Evolutionary conservation across 208 protist species (phyloP).

Genomic region (Trypanosoma brucei): DNA sequence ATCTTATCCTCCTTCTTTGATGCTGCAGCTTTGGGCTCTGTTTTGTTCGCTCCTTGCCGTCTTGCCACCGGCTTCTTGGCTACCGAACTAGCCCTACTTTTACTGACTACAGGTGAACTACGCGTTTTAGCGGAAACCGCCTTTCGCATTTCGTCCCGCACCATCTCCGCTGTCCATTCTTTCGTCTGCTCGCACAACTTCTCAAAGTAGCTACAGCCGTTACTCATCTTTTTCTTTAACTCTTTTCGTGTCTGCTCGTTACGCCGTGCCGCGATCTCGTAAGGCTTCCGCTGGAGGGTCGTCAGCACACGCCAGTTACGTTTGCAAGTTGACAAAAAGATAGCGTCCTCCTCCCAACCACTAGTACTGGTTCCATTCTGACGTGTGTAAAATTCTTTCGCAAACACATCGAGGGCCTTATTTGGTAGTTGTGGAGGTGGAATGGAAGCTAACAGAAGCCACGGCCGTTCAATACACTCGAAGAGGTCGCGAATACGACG

Average conservation of each 20-base stretch:
- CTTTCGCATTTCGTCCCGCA: slow-evolving; percentile 17
- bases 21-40: background rate
- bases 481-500: slow-evolving; percentile 58
- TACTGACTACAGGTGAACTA: too few species aligned
- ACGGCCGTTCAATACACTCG: slow-evolving; percentile 65
- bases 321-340: slow-evolving; percentile 54
- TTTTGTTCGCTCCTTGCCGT: background rate
- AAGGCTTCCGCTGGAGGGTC: slow-evolving; percentile 36
- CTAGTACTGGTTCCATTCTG: slow-evolving; percentile 10
- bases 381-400: slow-evolving; percentile 53
- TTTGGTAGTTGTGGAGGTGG: slow-evolving; percentile 51
- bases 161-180: slow-evolving; percentile 67
- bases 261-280: slow-evolving; percentile 59
- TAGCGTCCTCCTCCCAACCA: slow-evolving; percentile 39
- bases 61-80: background rate
- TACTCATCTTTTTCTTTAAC: slow-evolving; percentile 45
- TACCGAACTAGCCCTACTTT: too few species aligned
- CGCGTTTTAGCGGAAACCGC: background rate
- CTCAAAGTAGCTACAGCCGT: slow-evolving; percentile 67
- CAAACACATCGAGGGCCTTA: slow-evolving; percentile 66
- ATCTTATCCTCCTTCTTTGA: background rate
- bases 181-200: slow-evolving; percentile 39
- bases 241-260: slow-evolving; percentile 54
- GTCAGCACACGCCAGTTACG: slow-evolving; percentile 56
- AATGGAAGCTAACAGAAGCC: slow-evolving; percentile 50